phyloP scores from a whole-genome alignment of 495 filamentous ascomycete genomes.

The Corynascus novoguineensis region DNA sequence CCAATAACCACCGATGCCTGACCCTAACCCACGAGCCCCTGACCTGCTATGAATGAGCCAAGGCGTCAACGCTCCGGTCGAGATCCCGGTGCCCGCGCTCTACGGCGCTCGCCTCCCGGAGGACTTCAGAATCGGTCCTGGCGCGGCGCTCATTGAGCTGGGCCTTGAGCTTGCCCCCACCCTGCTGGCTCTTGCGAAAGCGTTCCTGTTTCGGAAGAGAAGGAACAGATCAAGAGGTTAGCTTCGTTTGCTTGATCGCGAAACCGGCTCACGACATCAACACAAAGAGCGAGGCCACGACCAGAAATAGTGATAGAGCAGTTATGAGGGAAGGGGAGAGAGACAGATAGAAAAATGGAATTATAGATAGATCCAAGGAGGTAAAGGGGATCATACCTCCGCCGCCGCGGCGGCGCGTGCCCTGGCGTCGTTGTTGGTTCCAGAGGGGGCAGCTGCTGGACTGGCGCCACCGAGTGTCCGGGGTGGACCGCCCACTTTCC shows the following conservation, averaged over 20 bases:
- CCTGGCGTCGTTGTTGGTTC: slow-evolving; percentile 44
- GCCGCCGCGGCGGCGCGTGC: slow-evolving; percentile 56
- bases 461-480: slow-evolving; percentile 47
- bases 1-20: neutral
- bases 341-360: neutral
- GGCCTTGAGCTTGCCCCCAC: slow-evolving; percentile 50
- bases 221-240: no score
- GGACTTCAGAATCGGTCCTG: slow-evolving; percentile 55
- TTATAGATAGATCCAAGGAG: neutral
- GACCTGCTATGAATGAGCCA: slow-evolving; percentile 33
- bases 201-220: slow-evolving; percentile 35
- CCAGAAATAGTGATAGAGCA: no score
- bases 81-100: slow-evolving; percentile 54
- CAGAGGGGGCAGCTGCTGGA: neutral
- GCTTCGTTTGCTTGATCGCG: no score
- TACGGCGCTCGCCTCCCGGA: slow-evolving; percentile 50
- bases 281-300: no score
- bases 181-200: slow-evolving; percentile 33
- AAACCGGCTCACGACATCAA: no score
- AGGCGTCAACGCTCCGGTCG: slow-evolving; percentile 47
- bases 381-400: neutral
- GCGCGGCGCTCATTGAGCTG: slow-evolving; percentile 52
- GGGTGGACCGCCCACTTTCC: slow-evolving; percentile 45
- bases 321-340: neutral
- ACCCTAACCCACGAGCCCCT: neutral